These are phyloP conservation scores for Puccinia polysora DNA, from an alignment of 1,284 basidiomycete species.

Conservation along the genomic window DNA sequence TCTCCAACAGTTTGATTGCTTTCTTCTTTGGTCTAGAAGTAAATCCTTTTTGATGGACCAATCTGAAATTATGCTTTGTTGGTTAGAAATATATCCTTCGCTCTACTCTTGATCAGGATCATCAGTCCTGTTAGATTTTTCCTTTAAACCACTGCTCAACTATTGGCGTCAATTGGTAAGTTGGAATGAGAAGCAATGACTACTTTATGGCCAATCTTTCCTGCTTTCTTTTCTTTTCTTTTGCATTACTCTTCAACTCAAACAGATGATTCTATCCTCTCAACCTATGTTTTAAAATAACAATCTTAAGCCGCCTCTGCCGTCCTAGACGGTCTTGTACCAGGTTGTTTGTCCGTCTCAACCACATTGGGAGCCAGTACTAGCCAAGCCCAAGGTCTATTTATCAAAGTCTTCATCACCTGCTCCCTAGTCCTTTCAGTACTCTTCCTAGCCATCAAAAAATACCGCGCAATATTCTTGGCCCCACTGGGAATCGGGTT, in stretches of 20 bases:
- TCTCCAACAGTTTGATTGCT: too few species aligned
- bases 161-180: constrained; percentile 30
- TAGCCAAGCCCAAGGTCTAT: constrained; percentile 29
- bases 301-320: constrained; percentile 21
- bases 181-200: not conserved
- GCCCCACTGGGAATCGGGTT: constrained; percentile 70
- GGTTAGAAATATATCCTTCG: constrained; percentile 63
- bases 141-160: constrained; percentile 63
- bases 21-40: too few species aligned
- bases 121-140: constrained; percentile 63
- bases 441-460: constrained; percentile 30
- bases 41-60: too few species aligned
- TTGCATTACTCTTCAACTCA: too few species aligned
- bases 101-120: constrained; percentile 62
- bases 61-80: too few species aligned
- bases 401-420: constrained; percentile 30
- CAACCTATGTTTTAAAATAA: not conserved
- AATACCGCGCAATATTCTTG: constrained; percentile 29
- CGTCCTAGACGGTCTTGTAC: constrained; percentile 16
- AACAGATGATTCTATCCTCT: not conserved
- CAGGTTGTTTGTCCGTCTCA: constrained; percentile 19
- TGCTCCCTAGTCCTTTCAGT: constrained; percentile 30
- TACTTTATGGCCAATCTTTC: too few species aligned
- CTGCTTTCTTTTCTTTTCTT: not conserved
- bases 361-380: constrained; percentile 28